Conservation (phyloP, 306 rosid species). For the Cucurbita moschata region DNA sequence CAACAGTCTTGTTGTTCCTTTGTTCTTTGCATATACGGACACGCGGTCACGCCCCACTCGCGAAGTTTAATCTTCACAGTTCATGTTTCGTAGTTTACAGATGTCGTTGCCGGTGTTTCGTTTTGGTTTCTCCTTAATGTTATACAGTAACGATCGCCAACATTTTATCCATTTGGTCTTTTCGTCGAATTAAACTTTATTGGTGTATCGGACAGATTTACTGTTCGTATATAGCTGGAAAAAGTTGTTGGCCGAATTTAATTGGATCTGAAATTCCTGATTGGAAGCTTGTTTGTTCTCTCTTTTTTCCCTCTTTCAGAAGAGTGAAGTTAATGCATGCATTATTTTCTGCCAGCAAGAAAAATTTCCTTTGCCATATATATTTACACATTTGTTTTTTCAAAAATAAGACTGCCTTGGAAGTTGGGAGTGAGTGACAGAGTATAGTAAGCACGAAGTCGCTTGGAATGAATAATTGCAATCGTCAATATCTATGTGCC, state of each 20-base stretch:
- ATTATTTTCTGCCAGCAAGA: conserved; percentile 1
- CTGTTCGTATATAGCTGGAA: neutral
- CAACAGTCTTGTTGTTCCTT: neutral
- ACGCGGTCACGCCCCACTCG: neutral
- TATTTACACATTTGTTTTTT: neutral
- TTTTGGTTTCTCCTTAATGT: neutral
- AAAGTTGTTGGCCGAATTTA: conserved; percentile 1
- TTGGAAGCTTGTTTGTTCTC: neutral
- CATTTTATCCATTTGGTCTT: neutral
- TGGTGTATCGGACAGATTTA: conserved; percentile 1
- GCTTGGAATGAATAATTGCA: neutral
- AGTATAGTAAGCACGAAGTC: neutral
- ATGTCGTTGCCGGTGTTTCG: neutral
- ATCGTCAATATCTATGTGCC: neutral
- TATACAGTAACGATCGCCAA: neutral
- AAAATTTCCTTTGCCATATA: neutral
- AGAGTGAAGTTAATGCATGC: neutral
- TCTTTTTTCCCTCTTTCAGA: neutral
- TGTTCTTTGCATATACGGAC: neutral
- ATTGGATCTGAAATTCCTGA: neutral
- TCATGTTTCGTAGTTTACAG: neutral
- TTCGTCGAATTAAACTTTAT: neutral
- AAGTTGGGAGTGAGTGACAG: neutral
- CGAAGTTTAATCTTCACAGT: neutral
- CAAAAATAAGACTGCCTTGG: neutral